Conservation (phyloP, 2,329 filamentous ascomycete genomes). For the Talaromyces sp. region DNA sequence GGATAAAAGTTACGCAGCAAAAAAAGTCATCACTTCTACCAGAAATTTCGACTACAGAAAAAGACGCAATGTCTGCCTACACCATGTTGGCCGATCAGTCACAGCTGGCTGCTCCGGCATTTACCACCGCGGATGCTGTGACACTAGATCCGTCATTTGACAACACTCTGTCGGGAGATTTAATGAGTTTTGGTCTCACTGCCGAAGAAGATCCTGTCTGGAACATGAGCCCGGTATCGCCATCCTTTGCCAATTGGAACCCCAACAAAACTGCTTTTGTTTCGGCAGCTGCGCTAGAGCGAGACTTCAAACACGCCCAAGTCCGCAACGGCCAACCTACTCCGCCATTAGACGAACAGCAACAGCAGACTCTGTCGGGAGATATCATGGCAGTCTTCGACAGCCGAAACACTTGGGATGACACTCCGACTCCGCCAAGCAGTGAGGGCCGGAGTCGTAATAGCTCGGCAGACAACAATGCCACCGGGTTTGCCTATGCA, state of each 20-base stretch:
- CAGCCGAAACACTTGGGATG: conserved; percentile 15
- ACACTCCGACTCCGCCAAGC: conserved; percentile 18
- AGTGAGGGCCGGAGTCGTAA: conserved; percentile 12
- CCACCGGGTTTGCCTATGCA: not conserved
- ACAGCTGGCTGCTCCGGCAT: conserved; percentile 18
- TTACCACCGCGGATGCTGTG: conserved; percentile 19
- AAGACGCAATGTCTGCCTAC: conserved; percentile 22
- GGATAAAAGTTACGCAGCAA: conserved; percentile 1
- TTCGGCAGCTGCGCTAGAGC: conserved; percentile 26
- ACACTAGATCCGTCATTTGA: conserved; percentile 21
- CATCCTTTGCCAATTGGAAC: conserved; percentile 27
- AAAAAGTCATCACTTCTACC: not conserved
- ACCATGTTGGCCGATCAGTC: conserved; percentile 24
- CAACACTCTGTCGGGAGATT: conserved; percentile 26
- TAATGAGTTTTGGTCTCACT: conserved; percentile 28
- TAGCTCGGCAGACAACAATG: conserved; percentile 10
- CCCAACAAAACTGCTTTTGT: conserved; percentile 26
- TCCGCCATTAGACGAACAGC: conserved; percentile 31
- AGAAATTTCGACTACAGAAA: not conserved
- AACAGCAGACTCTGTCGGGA: conserved; percentile 13
- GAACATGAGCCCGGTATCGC: conserved; percentile 30
- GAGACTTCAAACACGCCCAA: conserved; percentile 33
- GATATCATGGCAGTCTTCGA: conserved; percentile 9
- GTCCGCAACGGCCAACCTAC: conserved; percentile 40
- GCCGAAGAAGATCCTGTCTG: conserved; percentile 31